phyloP scores from a whole-genome alignment of 2,329 filamentous ascomycete species.

The Pleoardoris graminearum region DNA sequence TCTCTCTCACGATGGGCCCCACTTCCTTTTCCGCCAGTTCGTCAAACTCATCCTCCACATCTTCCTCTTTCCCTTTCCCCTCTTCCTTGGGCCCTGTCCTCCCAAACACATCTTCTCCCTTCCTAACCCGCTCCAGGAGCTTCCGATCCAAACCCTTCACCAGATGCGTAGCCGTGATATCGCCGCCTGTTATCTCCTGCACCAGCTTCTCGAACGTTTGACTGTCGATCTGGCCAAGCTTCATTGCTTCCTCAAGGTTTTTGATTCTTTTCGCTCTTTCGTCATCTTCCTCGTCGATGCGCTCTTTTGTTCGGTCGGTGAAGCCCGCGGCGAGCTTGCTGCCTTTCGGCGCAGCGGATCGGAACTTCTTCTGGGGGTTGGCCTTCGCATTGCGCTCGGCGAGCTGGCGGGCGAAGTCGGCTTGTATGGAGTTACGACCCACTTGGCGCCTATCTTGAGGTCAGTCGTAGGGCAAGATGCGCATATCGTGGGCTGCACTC shows the following conservation, averaged over 20 bases:
- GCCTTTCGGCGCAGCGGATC: constrained; percentile 79
- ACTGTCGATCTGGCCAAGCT: constrained; percentile 80
- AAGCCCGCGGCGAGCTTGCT: constrained; percentile 80
- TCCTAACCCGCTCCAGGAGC: constrained; percentile 69
- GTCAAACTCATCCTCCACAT: constrained; percentile 53
- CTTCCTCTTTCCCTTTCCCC: constrained; percentile 30
- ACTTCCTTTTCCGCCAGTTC: constrained; percentile 68
- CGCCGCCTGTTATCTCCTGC: constrained; percentile 78
- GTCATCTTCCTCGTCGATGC: constrained; percentile 57
- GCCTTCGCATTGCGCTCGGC: constrained; percentile 67
- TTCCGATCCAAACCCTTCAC: constrained; percentile 91
- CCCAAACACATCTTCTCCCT: constrained; percentile 61
- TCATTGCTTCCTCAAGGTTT: constrained; percentile 78
- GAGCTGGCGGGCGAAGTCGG: constrained; percentile 82
- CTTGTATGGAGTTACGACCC: constrained; percentile 52
- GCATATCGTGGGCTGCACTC: constrained; percentile 42
- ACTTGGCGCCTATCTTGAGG: constrained; percentile 64
- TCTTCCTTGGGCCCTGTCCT: constrained; percentile 40
- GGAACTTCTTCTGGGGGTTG: constrained; percentile 70
- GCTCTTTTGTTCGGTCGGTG: constrained; percentile 73
- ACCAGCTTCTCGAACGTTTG: constrained; percentile 75
- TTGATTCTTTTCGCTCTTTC: constrained; percentile 69
- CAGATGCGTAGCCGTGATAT: constrained; percentile 78
- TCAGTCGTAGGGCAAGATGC: constrained; percentile 9
- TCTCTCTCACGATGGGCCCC: constrained; percentile 65